These are phyloP conservation scores for Meyerozyma guilliermondii DNA, from an alignment of 1,139 yeast species.

Conservation along the genomic window DNA sequence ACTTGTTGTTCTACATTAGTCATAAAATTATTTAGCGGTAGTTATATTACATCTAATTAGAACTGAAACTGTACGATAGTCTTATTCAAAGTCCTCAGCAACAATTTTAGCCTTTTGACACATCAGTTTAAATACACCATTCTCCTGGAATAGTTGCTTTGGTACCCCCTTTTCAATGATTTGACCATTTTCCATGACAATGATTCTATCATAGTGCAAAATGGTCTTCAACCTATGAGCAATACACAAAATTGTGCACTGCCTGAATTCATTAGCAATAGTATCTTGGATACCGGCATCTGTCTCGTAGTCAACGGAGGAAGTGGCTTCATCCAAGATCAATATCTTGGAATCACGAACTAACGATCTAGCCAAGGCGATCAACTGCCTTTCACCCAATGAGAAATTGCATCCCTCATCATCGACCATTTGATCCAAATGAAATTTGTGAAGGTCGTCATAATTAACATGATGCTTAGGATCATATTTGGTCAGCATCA, in stretches of 20 bases:
- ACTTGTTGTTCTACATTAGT: slow-evolving; percentile 71
- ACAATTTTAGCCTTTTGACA: slow-evolving; percentile 21
- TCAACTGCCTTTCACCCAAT: slow-evolving; percentile 70
- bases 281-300: slow-evolving; percentile 67
- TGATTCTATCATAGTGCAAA: slow-evolving; percentile 55
- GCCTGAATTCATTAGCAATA: slow-evolving; percentile 53
- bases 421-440: slow-evolving; percentile 59
- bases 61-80: slow-evolving; percentile 3
- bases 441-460: slow-evolving; percentile 51
- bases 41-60: slow-evolving; percentile 4
- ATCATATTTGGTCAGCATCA: neutral
- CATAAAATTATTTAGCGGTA: slow-evolving; percentile 28
- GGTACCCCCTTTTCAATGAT: slow-evolving; percentile 59
- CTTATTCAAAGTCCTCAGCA: slow-evolving; percentile 14
- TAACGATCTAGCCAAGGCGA: slow-evolving; percentile 73
- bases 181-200: slow-evolving; percentile 63
- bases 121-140: slow-evolving; percentile 18
- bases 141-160: slow-evolving; percentile 31
- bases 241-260: slow-evolving; percentile 71
- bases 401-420: slow-evolving; percentile 75
- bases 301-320: slow-evolving; percentile 76
- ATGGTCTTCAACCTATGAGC: slow-evolving; percentile 76
- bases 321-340: slow-evolving; percentile 78
- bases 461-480: slow-evolving; percentile 12
- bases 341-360: slow-evolving; percentile 65